Evolutionary conservation across 1,284 basidiomycete species (phyloP).

Genomic region (Fomitopsis schrenkii): DNA sequence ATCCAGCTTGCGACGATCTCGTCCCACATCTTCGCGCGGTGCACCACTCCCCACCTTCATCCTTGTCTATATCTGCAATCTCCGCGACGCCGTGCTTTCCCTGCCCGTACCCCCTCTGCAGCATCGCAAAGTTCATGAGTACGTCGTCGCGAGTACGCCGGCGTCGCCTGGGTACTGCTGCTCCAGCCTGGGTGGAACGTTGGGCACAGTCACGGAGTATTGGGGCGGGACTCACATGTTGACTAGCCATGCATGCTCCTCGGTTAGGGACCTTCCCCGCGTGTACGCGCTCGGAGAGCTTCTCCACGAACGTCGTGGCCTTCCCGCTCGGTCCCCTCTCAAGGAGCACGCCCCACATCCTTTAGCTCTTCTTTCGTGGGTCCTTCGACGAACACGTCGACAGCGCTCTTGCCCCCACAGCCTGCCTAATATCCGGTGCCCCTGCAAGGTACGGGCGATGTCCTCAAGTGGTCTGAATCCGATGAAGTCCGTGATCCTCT

Average conservation of each 20-base stretch:
- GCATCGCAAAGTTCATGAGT: conserved; percentile 84
- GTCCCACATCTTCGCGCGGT: no score
- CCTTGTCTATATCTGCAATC: no score
- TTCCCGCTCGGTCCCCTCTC: conserved; percentile 28
- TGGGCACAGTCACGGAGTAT: background rate
- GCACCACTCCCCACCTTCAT: no score
- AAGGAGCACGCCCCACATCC: conserved; percentile 74
- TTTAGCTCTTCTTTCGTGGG: conserved; percentile 52
- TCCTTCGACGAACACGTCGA: conserved; percentile 5
- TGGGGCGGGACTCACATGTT: conserved; percentile 28
- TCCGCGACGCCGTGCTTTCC: no score
- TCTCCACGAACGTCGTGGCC: conserved; percentile 10
- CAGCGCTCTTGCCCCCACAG: conserved; percentile 15
- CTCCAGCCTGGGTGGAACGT: conserved; percentile 39
- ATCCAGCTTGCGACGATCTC: no score
- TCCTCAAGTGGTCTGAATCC: conserved; percentile 82
- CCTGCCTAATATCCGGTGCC: conserved; percentile 30
- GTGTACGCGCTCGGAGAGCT: conserved; percentile 12
- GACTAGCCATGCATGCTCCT: conserved; percentile 58
- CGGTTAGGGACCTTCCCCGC: conserved; percentile 3
- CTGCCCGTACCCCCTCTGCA: conserved; percentile 54
- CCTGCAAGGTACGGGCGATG: conserved; percentile 64
- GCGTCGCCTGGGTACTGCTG: conserved; percentile 87
- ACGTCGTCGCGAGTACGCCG: conserved; percentile 82
- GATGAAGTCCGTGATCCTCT: conserved; percentile 43